Conservation (phyloP, 139 green algal genomes). For the Yamagishiella unicocca region DNA sequence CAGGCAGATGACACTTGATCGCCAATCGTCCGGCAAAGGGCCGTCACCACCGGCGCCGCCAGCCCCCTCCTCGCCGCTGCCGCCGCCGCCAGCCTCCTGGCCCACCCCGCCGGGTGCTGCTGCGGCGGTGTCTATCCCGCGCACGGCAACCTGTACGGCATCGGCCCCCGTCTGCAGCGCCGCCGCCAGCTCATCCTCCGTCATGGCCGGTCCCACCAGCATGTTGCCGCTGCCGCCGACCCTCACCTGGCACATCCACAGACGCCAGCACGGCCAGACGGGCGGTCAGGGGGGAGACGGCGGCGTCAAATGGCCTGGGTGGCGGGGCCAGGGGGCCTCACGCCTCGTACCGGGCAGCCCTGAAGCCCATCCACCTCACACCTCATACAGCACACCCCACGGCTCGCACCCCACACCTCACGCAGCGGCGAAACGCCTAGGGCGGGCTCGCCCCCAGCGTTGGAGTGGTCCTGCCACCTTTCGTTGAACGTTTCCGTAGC, state of each 20-base stretch:
- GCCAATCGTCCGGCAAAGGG: constrained; percentile 10
- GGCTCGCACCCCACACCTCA: too few species aligned
- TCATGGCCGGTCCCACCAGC: constrained; percentile 56
- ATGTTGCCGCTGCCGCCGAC: constrained; percentile 48
- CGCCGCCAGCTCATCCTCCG: constrained; percentile 20
- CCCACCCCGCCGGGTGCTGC: background rate
- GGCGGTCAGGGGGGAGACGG: background rate
- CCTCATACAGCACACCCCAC: background rate
- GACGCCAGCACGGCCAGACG: too few species aligned
- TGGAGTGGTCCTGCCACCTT: too few species aligned
- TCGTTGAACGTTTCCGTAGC: too few species aligned
- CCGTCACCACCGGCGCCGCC: background rate
- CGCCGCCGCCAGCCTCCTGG: background rate
- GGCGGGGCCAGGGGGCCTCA: too few species aligned
- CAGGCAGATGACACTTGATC: constrained; percentile 1
- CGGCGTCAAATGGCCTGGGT: background rate
- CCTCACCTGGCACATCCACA: constrained; percentile 23
- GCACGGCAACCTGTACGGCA: background rate
- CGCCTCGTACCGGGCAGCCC: background rate
- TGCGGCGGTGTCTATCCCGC: background rate
- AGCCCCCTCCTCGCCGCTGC: background rate
- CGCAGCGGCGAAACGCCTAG: too few species aligned
- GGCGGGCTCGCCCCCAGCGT: too few species aligned
- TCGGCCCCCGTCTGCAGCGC: background rate
- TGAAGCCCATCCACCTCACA: background rate